phyloP scores from a whole-genome alignment of 2,329 filamentous ascomycete species.

The Ustilaginoidea virens region DNA sequence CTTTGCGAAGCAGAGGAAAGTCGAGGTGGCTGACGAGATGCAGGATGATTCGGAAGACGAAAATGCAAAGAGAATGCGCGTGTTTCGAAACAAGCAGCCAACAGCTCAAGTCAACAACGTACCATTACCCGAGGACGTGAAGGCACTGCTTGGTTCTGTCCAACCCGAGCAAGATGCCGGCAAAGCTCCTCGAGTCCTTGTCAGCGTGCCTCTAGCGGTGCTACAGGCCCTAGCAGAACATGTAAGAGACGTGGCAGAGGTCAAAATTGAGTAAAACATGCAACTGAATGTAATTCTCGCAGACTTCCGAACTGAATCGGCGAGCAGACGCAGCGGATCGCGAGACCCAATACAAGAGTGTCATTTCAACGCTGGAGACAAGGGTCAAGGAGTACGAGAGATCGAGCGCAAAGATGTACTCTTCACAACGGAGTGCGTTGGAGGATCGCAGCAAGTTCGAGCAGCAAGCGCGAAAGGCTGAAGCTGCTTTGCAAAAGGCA shows the following conservation, averaged over 20 bases:
- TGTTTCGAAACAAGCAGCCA: conserved; percentile 9
- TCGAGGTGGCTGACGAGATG: conserved; percentile 4
- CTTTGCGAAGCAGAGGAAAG: too few relatives aligned
- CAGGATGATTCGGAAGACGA: conserved; percentile 19
- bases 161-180: conserved; percentile 5
- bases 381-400: conserved; percentile 29
- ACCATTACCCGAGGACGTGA: conserved; percentile 17
- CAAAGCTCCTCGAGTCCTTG: conserved; percentile 8
- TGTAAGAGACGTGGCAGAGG: conserved; percentile 12
- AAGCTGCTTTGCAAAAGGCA: conserved; percentile 14
- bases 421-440: conserved; percentile 31
- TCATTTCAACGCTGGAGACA: conserved; percentile 27
- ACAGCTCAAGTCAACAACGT: conserved; percentile 11
- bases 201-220: conserved; percentile 15
- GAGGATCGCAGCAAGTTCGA: conserved; percentile 34
- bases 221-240: conserved; percentile 24
- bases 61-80: conserved; percentile 14
- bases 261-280: not conserved
- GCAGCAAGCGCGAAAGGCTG: conserved; percentile 26
- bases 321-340: conserved; percentile 12
- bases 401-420: conserved; percentile 28
- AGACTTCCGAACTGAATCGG: conserved; percentile 17
- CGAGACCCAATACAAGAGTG: conserved; percentile 21
- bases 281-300: not conserved
- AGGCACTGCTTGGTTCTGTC: conserved; percentile 13